These are phyloP conservation scores for Zygosaccharomyces sapae DNA, from an alignment of 1,139 yeast species.

Conservation along the genomic window DNA sequence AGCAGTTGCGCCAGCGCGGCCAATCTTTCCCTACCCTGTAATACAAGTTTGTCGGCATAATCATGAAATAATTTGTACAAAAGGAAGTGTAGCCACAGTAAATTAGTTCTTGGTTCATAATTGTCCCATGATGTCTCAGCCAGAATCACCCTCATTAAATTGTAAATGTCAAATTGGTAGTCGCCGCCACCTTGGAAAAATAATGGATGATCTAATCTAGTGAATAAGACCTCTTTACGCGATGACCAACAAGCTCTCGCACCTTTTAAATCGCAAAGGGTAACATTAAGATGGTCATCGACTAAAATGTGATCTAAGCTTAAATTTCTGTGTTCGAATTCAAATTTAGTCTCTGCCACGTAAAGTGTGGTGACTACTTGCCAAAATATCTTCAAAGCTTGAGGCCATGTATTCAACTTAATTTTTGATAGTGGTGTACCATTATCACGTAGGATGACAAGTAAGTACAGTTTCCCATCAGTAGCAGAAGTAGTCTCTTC, in stretches of 20 bases:
- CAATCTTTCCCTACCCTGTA: slow-evolving; percentile 22
- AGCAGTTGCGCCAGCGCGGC: slow-evolving; percentile 16
- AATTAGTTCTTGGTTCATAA: slow-evolving; percentile 39
- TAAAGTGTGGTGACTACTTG: slow-evolving; percentile 47
- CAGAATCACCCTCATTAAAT: slow-evolving; percentile 41
- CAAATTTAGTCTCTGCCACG: slow-evolving; percentile 46
- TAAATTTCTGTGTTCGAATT: slow-evolving; percentile 66
- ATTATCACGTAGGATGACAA: slow-evolving; percentile 31
- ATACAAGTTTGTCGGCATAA: slow-evolving; percentile 14
- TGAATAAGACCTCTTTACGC: slow-evolving; percentile 33
- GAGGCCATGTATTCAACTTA: slow-evolving; percentile 46
- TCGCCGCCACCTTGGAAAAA: slow-evolving; percentile 50
- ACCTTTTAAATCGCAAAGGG: slow-evolving; percentile 55
- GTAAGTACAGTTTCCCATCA: slow-evolving; percentile 21
- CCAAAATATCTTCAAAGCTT: slow-evolving; percentile 52
- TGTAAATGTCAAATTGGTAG: slow-evolving; percentile 50
- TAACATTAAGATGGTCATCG: slow-evolving; percentile 40
- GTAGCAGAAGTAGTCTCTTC: slow-evolving; percentile 4
- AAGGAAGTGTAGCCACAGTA: slow-evolving; percentile 45
- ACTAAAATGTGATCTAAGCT: slow-evolving; percentile 58
- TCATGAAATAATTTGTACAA: slow-evolving; percentile 17
- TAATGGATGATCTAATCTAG: slow-evolving; percentile 49
- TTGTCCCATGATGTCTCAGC: slow-evolving; percentile 36
- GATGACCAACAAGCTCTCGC: slow-evolving; percentile 43
- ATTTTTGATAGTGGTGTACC: slow-evolving; percentile 28